phyloP scores from a whole-genome alignment of 306 rosid genomes.

The Acmispon strigosus region DNA sequence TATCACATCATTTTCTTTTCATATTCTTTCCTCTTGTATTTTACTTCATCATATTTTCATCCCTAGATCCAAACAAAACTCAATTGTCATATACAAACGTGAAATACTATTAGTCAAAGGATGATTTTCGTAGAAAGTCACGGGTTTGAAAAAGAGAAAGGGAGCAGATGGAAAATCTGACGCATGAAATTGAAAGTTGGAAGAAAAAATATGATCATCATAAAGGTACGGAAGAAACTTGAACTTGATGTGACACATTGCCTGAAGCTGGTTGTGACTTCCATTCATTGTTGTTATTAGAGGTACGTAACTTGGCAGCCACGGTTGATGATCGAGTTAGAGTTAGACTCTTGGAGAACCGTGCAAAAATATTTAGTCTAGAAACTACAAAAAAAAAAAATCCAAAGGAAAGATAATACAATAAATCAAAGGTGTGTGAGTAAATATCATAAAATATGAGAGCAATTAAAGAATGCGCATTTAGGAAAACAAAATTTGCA shows the following conservation, averaged over 20 bases:
- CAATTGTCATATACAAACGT: too few relatives aligned
- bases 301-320: conserved; percentile 22
- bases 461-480: too few relatives aligned
- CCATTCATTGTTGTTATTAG: not conserved
- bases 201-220: not conserved
- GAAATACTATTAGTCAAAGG: not conserved
- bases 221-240: too few relatives aligned
- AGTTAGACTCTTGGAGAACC: not conserved
- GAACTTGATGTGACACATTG: not conserved
- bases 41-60: too few relatives aligned
- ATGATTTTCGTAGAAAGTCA: not conserved
- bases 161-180: not conserved
- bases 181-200: not conserved
- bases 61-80: too few relatives aligned
- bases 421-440: too few relatives aligned
- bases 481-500: too few relatives aligned
- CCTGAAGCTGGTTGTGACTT: not conserved
- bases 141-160: not conserved
- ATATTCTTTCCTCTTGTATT: too few relatives aligned
- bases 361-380: not conserved
- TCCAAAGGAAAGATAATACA: not conserved
- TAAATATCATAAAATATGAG: too few relatives aligned
- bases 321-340: not conserved
- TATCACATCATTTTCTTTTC: too few relatives aligned
- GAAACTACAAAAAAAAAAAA: not conserved